These are phyloP conservation scores for Cerioporus squamosus DNA, from an alignment of 1,284 basidiomycete genomes.

Conservation along the genomic window DNA sequence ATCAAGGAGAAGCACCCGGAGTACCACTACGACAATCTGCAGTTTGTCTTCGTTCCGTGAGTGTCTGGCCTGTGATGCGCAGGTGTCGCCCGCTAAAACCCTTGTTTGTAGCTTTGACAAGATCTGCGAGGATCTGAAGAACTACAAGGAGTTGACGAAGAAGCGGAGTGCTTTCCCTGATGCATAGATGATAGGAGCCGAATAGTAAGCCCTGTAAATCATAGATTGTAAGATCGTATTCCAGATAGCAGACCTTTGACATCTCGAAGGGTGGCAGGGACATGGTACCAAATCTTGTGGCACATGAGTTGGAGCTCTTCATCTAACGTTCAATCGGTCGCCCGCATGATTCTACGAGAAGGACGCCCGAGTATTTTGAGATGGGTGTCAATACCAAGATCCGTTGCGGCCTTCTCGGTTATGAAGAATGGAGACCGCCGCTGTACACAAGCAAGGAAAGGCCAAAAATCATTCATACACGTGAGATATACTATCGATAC, in stretches of 20 bases:
- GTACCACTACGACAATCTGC: constrained; percentile 65
- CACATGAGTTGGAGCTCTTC: too few species aligned
- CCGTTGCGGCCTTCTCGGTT: too few species aligned
- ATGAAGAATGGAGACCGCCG: neutral
- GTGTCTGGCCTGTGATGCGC: neutral
- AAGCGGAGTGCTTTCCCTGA: constrained; percentile 18
- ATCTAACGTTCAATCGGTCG: too few species aligned
- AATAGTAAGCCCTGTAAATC: too few species aligned
- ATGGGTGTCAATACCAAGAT: too few species aligned
- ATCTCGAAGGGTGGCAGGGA: too few species aligned
- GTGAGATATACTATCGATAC: neutral
- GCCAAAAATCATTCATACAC: neutral
- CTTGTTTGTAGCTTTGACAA: constrained; percentile 16
- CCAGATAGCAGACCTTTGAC: too few species aligned
- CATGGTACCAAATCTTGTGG: too few species aligned
- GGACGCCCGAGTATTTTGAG: too few species aligned
- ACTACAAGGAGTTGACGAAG: constrained; percentile 17
- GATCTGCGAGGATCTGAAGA: constrained; percentile 15
- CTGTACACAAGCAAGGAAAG: neutral
- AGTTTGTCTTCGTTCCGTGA: constrained; percentile 46
- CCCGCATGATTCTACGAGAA: too few species aligned
- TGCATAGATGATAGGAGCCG: neutral
- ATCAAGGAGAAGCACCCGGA: constrained; percentile 68
- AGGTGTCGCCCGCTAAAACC: too few species aligned
- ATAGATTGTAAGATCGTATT: too few species aligned